Base-by-base conservation (phyloP, 2,329 filamentous ascomycete genomes). In the Alternaria sp. region DNA sequence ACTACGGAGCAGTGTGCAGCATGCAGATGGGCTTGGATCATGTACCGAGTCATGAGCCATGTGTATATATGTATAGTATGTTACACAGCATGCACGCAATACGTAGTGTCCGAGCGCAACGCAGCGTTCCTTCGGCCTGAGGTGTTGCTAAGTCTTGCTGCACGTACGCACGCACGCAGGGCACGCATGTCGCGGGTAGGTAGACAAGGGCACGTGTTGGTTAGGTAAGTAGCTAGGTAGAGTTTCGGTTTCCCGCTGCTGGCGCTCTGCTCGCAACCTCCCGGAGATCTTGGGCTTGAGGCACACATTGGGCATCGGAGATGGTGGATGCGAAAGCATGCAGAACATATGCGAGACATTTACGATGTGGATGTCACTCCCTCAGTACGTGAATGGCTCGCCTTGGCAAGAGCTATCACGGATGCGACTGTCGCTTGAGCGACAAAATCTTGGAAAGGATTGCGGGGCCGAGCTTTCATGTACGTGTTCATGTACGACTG, bases 81-180 rank as follows among this genome's bases (percentile, higher is more conserved):
- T 62, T 62, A 30, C 47, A 62, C 59, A 62, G 59, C 47, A 59
- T 62, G 59, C 54, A 51, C 43, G 59, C 59, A 54, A 62, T 62
- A 54, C 43, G 30, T 47, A 43, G 55, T 19, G 58, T 47, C 54
- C 54, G 54, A 56, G 54, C 36, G 36, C 36, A 40, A 40, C 36
- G 36, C 36, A 40, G 36, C 43, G 54, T 23, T 46, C 26, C 13
- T 44, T 56, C 36, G 36, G 36, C n/a, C 2, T 40, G 36, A 40
- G 36, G 36, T 40, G 36, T 40, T 40, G 36, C 36, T 40, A 40
- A 40, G 36, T 40, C 36, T 17, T 9, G 36, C 36, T 40, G 36
- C 49, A 28, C 30, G 49, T 28, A 28, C 32, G 32, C 28, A 30
- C 32, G 49, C 49, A 36, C 49, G 19, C 49, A 52, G 15, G 28